Evolutionary conservation across 768 basidiomycete species (phyloP).

Genomic region (Tephrocybe sp.): DNA sequence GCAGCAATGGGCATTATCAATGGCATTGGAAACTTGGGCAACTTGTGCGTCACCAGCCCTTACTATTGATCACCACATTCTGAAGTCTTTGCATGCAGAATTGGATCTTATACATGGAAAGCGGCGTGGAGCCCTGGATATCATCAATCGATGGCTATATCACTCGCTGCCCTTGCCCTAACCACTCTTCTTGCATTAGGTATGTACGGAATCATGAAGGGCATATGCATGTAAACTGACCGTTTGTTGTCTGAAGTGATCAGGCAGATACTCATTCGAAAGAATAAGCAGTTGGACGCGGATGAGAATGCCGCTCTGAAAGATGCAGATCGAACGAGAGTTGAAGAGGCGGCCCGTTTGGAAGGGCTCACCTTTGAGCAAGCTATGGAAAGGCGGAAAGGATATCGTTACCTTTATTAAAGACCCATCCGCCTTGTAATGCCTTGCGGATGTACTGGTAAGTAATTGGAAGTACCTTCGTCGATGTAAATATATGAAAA

Average conservation of each 20-base stretch:
- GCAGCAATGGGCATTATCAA: slow-evolving; percentile 66
- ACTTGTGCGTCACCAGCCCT: slow-evolving; percentile 39
- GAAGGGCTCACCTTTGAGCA: slow-evolving; percentile 63
- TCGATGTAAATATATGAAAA: too few species aligned
- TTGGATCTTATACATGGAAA: slow-evolving; percentile 65
- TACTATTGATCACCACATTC: not conserved
- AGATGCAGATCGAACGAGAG: slow-evolving; percentile 45
- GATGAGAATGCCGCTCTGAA: slow-evolving; percentile 45
- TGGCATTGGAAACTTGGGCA: slow-evolving; percentile 55
- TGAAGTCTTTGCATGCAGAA: slow-evolving; percentile 30
- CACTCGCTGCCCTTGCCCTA: slow-evolving; percentile 33
- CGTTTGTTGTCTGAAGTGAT: slow-evolving; percentile 32
- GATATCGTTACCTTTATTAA: slow-evolving; percentile 60
- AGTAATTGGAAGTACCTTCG: too few species aligned
- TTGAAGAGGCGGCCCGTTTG: slow-evolving; percentile 57
- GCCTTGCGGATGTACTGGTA: too few species aligned
- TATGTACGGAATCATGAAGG: slow-evolving; percentile 22
- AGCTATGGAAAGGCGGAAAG: slow-evolving; percentile 54
- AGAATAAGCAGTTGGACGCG: slow-evolving; percentile 51
- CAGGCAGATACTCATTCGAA: slow-evolving; percentile 46
- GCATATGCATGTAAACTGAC: too few species aligned
- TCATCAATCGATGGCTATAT: slow-evolving; percentile 61
- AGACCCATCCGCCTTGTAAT: too few species aligned
- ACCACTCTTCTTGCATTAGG: slow-evolving; percentile 32
- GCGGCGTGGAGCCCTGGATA: slow-evolving; percentile 61